Base-by-base conservation (phyloP, 2,329 filamentous ascomycete species). In the Fusarium metavorans region DNA sequence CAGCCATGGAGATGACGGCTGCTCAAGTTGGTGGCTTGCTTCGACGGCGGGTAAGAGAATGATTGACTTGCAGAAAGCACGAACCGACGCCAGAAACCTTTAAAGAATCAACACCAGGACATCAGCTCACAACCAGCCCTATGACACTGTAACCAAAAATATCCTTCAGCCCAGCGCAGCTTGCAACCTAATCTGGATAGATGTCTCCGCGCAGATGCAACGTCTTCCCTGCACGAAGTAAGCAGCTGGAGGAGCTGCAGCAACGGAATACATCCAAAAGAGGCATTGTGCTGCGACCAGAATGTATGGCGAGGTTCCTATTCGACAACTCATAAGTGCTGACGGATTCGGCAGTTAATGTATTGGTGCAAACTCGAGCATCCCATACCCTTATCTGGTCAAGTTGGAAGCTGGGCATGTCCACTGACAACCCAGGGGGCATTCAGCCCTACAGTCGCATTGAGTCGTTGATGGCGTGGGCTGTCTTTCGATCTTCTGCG, bases 391-490 rank as follows among this genome's bases (percentile, higher is more conserved):
- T 43, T 56, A 20, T 57, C 48, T 39, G 16, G 48, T 30, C 48
- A 5, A 34, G 43, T 41, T 27, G 35, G 4, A 9, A 34, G 43
- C 30, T 27, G 35, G 4, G 23, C 23, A 25, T 13, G 18, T 43
- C 25, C 35, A 30, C 57, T n/a, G 57, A 14, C 23, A 27, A 16
- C 35, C 13, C 20, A 20, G 25, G 18, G 20, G 25, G 14, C 23
- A 16, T 64, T 64, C 62, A 57, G 62, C 63, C 63, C 63, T 65
- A 59, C 39, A 6, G 30, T 18, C 10, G 37, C 32, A 37, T 30
- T 10, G 39, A 13, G 23, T 13, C 39, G 27, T 35, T 18, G 20
- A 25, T 10, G 14, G 16, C 3, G 16, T 25, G 23, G 11, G 30
- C 43, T 16, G 20, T 35, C 5, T 32, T 32, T 6, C 10, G 2